Percentiles rank a stretch among this genome's conserved stretches.
These are phyloP conservation scores for Mycocalia duriaeana DNA, from an alignment of 1,284 basidiomycete species.

Conservation along the genomic window DNA sequence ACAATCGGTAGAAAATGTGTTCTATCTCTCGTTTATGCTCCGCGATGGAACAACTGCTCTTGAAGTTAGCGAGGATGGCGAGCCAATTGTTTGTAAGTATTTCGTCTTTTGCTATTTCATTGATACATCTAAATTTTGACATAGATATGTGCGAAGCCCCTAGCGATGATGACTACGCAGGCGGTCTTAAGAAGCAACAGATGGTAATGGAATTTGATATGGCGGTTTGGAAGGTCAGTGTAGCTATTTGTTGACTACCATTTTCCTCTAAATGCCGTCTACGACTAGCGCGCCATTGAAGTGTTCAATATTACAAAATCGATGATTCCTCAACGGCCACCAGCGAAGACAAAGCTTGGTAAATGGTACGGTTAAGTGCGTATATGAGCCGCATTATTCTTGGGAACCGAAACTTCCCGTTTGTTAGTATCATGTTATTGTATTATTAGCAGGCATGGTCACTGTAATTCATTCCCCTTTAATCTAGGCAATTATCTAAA, in stretches of 20 bases:
- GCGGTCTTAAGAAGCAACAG: conserved; percentile 70
- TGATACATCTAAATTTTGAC: not conserved
- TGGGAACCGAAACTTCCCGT: too few species aligned
- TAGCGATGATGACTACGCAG: conserved; percentile 55
- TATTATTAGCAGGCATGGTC: too few species aligned
- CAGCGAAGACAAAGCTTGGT: conserved; percentile 48
- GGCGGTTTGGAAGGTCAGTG: conserved; percentile 69
- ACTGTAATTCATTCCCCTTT: too few species aligned
- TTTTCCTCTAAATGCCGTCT: too few species aligned
- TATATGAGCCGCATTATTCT: too few species aligned
- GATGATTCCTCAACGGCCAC: conserved; percentile 60
- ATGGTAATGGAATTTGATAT: conserved; percentile 85
- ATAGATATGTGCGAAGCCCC: conserved; percentile 63
- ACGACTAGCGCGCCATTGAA: conserved; percentile 79
- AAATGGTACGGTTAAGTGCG: conserved; percentile 69
- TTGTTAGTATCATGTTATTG: too few species aligned
- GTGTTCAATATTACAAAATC: conserved; percentile 72
- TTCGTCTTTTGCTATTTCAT: not conserved
- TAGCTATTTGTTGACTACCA: not conserved
- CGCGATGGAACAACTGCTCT: conserved; percentile 77
- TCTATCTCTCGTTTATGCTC: conserved; percentile 88
- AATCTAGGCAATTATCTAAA: too few species aligned
- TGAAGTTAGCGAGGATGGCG: conserved; percentile 58
- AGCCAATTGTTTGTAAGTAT: conserved; percentile 69
- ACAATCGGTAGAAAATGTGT: conserved; percentile 91